Conservation (phyloP, 2,329 filamentous ascomycete genomes). For the Pseudogymnoascus sp. region DNA sequence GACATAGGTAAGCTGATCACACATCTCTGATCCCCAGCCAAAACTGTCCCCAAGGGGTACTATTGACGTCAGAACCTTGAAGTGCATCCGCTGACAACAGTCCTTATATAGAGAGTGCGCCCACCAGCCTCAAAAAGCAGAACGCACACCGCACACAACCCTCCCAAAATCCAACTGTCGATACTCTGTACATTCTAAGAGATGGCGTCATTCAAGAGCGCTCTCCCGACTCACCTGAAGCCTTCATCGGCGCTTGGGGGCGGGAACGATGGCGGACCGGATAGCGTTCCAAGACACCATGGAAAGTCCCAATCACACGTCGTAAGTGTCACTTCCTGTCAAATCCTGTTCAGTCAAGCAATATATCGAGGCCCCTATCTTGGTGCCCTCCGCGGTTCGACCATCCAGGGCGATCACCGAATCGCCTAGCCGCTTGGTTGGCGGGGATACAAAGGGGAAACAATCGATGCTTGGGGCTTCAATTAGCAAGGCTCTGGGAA, state of each 20-base stretch:
- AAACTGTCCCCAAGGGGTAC: neutral
- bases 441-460: neutral
- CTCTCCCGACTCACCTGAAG: constrained; percentile 80
- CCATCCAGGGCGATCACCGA: neutral
- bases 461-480: neutral
- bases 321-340: constrained; percentile 47
- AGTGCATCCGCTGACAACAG: neutral
- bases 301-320: constrained; percentile 82
- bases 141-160: constrained; percentile 10
- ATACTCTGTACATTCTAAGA: neutral
- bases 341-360: neutral
- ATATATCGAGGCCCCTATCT: neutral
- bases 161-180: constrained; percentile 14
- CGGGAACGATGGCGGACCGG: constrained; percentile 30
- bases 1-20: constrained; percentile 8
- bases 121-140: neutral
- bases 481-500: neutral
- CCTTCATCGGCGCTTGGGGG: constrained; percentile 37
- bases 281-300: constrained; percentile 57
- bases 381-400: neutral
- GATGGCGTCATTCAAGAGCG: constrained; percentile 68
- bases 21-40: neutral
- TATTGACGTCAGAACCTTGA: constrained; percentile 9
- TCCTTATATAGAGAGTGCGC: constrained; percentile 1
- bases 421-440: neutral